A percentile compares a stretch with the other conserved stretches of the same genome.
These are phyloP conservation scores for Lentinula raphanica DNA, from an alignment of 768 basidiomycete species.

Conservation along the genomic window DNA sequence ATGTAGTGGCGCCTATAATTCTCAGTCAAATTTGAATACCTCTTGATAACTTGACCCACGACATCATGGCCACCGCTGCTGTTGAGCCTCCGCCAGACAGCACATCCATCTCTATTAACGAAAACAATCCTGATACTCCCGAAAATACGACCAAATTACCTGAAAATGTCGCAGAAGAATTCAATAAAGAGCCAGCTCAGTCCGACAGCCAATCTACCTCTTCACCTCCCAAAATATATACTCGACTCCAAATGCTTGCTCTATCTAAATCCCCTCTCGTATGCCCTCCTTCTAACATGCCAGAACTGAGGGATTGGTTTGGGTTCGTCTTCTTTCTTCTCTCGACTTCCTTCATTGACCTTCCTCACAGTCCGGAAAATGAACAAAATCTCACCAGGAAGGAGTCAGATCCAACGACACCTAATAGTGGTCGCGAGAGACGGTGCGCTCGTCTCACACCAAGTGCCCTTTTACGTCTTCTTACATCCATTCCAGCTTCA, in stretches of 20 bases:
- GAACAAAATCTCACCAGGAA: conserved; percentile 64
- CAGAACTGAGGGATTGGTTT: conserved; percentile 81
- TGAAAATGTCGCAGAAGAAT: conserved; percentile 7
- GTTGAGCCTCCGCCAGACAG: conserved; percentile 8
- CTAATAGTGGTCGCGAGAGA: conserved; percentile 57
- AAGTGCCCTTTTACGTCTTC: conserved; percentile 11
- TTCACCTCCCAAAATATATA: conserved; percentile 57
- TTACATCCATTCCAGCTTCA: conserved; percentile 44
- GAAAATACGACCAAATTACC: not conserved
- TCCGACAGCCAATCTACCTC: conserved; percentile 18
- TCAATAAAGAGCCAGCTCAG: conserved; percentile 17
- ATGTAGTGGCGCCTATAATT: conserved; percentile 1
- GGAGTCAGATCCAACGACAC: conserved; percentile 56
- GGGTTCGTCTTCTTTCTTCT: conserved; percentile 50
- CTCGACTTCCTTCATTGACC: conserved; percentile 20
- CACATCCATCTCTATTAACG: not conserved
- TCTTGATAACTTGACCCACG: conserved; percentile 2
- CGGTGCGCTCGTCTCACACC: conserved; percentile 39
- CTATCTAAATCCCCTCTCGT: conserved; percentile 76
- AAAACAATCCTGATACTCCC: not conserved
- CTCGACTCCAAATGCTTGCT: conserved; percentile 60
- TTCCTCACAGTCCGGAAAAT: conserved; percentile 43
- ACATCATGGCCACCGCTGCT: conserved; percentile 30
- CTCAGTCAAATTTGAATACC: conserved; percentile 5
- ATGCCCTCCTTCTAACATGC: conserved; percentile 68